Conservation (phyloP, 2,329 filamentous ascomycete species). For the Botrytis squamosa region DNA sequence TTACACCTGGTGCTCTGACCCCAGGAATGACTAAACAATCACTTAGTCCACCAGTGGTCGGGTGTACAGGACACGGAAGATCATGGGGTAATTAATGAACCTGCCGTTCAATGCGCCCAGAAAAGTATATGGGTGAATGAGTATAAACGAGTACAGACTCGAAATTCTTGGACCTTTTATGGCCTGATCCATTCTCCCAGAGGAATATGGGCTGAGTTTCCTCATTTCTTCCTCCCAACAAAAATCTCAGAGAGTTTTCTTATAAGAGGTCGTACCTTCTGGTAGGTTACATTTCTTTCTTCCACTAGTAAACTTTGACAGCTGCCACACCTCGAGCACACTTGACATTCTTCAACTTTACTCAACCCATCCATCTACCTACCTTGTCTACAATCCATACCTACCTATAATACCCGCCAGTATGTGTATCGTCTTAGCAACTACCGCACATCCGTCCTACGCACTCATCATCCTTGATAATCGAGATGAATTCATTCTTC, state of each 20-base stretch:
- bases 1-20: background rate
- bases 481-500: conserved; percentile 69
- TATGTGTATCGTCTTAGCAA: conserved; percentile 78
- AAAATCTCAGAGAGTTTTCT: background rate
- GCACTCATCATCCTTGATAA: conserved; percentile 75
- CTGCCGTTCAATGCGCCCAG: background rate
- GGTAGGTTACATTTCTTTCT: conserved; percentile 15
- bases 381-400: background rate
- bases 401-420: conserved; percentile 17
- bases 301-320: background rate
- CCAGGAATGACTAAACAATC: background rate
- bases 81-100: background rate
- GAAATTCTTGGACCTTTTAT: background rate
- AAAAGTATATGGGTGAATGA: background rate
- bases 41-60: background rate
- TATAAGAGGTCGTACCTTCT: conserved; percentile 3
- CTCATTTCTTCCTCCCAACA: background rate
- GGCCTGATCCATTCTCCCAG: background rate
- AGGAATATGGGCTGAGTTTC: background rate
- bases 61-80: background rate
- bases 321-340: background rate
- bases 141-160: background rate
- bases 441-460: conserved; percentile 73
- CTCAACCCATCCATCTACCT: background rate
- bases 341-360: conserved; percentile 14